Percentiles rank a stretch among this genome's conserved stretches.
phyloP scores from a whole-genome alignment of 1,284 basidiomycete species.

The Irpex sp. region DNA sequence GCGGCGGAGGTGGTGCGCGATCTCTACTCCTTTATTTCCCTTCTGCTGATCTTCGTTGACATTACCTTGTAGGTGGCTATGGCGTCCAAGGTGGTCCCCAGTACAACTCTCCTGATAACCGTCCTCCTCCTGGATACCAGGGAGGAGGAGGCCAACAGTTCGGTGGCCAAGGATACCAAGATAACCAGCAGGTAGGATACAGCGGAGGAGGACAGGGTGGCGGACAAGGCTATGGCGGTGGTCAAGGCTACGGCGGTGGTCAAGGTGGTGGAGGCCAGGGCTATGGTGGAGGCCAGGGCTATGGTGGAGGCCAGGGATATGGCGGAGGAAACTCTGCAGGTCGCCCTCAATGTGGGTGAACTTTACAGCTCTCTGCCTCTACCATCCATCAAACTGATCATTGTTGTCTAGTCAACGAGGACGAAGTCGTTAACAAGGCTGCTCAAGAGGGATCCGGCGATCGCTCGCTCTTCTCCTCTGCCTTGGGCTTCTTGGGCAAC shows the following conservation, averaged over 20 bases:
- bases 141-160: neutral
- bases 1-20: constrained; percentile 7
- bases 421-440: constrained; percentile 50
- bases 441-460: constrained; percentile 46
- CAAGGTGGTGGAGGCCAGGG: neutral
- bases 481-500: constrained; percentile 43
- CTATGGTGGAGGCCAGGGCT: constrained; percentile 2
- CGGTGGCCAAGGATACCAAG: neutral
- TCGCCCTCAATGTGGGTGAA: constrained; percentile 28
- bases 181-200: neutral
- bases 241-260: neutral
- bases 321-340: constrained; percentile 3
- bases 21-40: too few species aligned
- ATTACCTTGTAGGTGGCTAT: constrained; percentile 2
- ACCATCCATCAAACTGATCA: neutral
- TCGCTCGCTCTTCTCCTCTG: constrained; percentile 44
- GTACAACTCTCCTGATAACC: neutral
- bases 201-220: too few species aligned
- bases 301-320: neutral
- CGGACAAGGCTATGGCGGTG: neutral
- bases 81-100: neutral
- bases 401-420: constrained; percentile 55
- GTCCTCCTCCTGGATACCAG: neutral
- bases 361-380: neutral
- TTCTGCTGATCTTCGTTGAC: neutral